Conservation (phyloP, 805 yeast genomes). For the Metahyphopichia silvanorum region DNA sequence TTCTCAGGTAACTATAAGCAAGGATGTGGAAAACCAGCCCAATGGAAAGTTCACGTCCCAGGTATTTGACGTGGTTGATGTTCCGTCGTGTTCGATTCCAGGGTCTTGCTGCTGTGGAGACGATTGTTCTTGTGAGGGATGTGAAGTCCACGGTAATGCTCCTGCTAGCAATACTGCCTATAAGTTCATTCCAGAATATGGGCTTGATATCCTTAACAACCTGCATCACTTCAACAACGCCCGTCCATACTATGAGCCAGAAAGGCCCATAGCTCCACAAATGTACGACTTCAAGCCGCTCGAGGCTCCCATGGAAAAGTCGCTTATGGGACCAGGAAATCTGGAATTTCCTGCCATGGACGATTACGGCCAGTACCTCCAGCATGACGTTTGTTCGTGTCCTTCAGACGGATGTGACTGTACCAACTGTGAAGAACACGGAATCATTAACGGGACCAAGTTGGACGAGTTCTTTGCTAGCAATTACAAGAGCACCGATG, state of each 20-base stretch:
- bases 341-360: too few species aligned
- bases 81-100: constrained; percentile 32
- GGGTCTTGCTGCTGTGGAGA: constrained; percentile 37
- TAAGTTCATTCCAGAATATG: too few species aligned
- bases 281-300: too few species aligned
- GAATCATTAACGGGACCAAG: constrained; percentile 40
- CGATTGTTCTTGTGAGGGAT: constrained; percentile 35
- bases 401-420: constrained; percentile 31
- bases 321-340: too few species aligned
- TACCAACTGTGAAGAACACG: constrained; percentile 42
- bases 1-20: neutral
- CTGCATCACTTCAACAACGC: too few species aligned
- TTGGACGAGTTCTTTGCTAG: constrained; percentile 34
- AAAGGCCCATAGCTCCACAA: too few species aligned
- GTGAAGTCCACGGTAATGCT: constrained; percentile 30
- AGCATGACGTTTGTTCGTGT: too few species aligned
- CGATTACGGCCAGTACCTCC: too few species aligned
- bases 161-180: constrained; percentile 4
- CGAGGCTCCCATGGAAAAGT: too few species aligned
- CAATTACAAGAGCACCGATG: neutral
- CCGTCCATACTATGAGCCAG: too few species aligned
- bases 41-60: neutral
- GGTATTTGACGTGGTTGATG: constrained; percentile 19
- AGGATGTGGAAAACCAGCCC: constrained; percentile 6
- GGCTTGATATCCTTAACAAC: too few species aligned